A percentile compares a stretch with the other conserved stretches of the same genome.
Evolutionary conservation across 2,329 filamentous ascomycete genomes (phyloP).

Genomic region (Ceratocystis cacaofunesta): DNA sequence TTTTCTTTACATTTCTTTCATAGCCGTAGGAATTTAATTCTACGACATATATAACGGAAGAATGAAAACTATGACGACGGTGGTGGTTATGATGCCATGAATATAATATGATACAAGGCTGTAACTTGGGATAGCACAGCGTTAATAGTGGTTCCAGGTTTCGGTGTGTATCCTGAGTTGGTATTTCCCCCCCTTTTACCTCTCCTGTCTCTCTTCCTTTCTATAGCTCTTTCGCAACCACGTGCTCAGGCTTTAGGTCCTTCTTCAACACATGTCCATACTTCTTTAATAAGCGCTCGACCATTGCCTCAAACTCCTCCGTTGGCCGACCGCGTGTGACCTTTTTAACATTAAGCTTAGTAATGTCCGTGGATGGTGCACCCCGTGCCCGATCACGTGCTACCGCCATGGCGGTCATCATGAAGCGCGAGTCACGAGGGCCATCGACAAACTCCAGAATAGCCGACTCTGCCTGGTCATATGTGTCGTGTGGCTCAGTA

Average conservation of each 20-base stretch:
- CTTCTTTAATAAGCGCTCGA: constrained; percentile 30
- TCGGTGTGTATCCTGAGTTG: neutral
- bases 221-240: constrained; percentile 15
- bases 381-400: constrained; percentile 46
- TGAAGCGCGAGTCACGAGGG: constrained; percentile 84
- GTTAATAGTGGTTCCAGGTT: neutral
- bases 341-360: constrained; percentile 64
- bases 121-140: neutral
- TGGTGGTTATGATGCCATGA: neutral
- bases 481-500: constrained; percentile 70
- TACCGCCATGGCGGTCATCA: constrained; percentile 76
- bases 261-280: constrained; percentile 18
- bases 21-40: no score
- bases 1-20: no score
- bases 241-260: constrained; percentile 18
- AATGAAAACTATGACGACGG: neutral
- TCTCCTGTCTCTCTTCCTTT: neutral
- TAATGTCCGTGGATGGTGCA: constrained; percentile 52
- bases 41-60: neutral
- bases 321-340: constrained; percentile 62
- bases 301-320: constrained; percentile 51
- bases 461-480: constrained; percentile 75
- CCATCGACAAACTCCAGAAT: constrained; percentile 94
- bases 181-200: neutral
- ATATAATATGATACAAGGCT: constrained; percentile 11